Conservation (phyloP, 1,139 yeast genomes). For the Taphrina populina region DNA sequence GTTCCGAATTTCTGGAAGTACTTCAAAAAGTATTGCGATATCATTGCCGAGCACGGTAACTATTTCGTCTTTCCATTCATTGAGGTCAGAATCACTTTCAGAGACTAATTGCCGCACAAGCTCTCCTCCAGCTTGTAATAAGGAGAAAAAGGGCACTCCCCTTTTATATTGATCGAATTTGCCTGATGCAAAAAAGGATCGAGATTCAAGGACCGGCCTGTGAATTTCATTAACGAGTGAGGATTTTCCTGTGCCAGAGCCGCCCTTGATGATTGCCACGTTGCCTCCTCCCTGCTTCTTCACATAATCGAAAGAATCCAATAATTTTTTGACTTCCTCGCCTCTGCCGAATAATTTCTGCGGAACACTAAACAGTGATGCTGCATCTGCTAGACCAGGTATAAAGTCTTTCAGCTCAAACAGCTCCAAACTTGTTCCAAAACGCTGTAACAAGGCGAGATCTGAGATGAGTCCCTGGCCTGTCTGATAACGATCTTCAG, state of each 20-base stretch:
- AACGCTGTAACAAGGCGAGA: slow-evolving; percentile 2
- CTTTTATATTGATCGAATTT: slow-evolving; percentile 33
- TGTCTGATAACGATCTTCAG: slow-evolving; percentile 32
- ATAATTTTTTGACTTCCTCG: slow-evolving; percentile 11
- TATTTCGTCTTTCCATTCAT: slow-evolving; percentile 18
- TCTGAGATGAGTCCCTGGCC: slow-evolving; percentile 23
- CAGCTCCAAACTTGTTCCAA: neutral
- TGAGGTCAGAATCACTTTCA: slow-evolving; percentile 12
- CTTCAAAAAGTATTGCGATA: slow-evolving; percentile 15
- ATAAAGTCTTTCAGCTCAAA: neutral
- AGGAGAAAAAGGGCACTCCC: slow-evolving; percentile 26
- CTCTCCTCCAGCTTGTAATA: slow-evolving; percentile 20
- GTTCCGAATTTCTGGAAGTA: slow-evolving; percentile 18
- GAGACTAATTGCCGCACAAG: slow-evolving; percentile 19
- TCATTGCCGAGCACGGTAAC: slow-evolving; percentile 16
- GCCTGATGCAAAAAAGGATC: slow-evolving; percentile 27
- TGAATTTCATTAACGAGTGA: slow-evolving; percentile 30
- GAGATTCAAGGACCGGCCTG: slow-evolving; percentile 21
- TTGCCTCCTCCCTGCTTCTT: slow-evolving; percentile 19
- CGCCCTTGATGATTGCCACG: slow-evolving; percentile 28
- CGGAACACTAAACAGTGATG: slow-evolving; percentile 26
- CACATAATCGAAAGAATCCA: slow-evolving; percentile 14
- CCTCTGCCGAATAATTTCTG: slow-evolving; percentile 26
- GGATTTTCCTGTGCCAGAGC: slow-evolving; percentile 31
- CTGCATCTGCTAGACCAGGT: slow-evolving; percentile 24